phyloP scores from a whole-genome alignment of 2,329 filamentous ascomycete genomes.

The Aspergillus awamori region DNA sequence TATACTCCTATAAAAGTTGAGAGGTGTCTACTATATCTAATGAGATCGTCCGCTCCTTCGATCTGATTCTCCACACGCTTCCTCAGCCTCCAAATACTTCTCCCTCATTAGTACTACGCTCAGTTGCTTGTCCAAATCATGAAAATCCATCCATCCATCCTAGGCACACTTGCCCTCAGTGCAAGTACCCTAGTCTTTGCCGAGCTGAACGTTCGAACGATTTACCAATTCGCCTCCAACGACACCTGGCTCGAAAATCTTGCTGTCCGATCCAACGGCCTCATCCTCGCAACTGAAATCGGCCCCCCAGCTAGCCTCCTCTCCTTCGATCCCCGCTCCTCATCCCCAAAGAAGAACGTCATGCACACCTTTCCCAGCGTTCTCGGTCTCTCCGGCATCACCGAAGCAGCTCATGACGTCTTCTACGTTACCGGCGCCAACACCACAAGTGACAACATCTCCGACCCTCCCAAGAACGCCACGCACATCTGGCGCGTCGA shows the following conservation, averaged over 20 bases:
- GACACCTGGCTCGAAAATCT: conserved; percentile 8
- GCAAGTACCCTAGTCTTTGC: neutral
- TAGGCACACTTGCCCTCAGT: neutral
- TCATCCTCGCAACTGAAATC: conserved; percentile 1
- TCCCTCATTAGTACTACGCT: neutral
- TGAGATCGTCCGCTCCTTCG: too few relatives aligned
- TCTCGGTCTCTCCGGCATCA: neutral
- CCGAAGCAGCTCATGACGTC: conserved; percentile 4
- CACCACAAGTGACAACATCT: neutral
- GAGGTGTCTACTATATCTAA: too few relatives aligned
- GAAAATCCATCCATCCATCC: neutral
- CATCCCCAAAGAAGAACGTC: neutral
- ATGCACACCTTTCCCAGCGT: neutral
- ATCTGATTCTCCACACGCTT: too few relatives aligned
- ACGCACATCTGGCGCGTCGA: conserved; percentile 3
- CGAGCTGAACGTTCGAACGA: neutral
- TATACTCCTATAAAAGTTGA: too few relatives aligned
- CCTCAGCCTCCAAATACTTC: too few relatives aligned
- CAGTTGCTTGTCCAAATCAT: neutral
- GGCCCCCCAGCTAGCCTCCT: conserved; percentile 1
- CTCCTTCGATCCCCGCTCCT: neutral
- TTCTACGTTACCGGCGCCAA: conserved; percentile 3
- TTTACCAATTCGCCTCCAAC: conserved; percentile 5
- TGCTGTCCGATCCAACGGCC: neutral
- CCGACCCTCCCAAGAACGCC: neutral